phyloP scores from a whole-genome alignment of 345 rosid species.

The Atalantia buxifolia region DNA sequence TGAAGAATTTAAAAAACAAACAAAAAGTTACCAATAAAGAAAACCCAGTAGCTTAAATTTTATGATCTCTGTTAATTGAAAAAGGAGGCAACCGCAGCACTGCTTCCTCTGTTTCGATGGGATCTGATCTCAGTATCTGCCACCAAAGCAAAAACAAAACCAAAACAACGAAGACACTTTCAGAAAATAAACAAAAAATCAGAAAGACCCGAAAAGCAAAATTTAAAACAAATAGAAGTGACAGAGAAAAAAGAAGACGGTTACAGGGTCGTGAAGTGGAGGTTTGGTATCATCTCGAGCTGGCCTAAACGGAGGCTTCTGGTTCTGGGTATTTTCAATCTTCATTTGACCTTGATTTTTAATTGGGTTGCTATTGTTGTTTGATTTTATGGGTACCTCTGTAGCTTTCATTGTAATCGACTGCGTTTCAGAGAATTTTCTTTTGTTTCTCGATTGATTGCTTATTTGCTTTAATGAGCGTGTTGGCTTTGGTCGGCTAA shows the following conservation, averaged over 20 bases:
- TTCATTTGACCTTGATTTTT: constrained; percentile 1
- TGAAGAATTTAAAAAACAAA: neutral
- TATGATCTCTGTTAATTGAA: constrained; percentile 15
- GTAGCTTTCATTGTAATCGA: constrained; percentile 16
- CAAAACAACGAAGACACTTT: neutral
- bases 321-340: constrained; percentile 16
- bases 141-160: neutral
- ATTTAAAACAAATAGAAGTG: neutral
- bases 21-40: no score
- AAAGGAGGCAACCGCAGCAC: constrained; percentile 64
- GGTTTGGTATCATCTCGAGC: constrained; percentile 76
- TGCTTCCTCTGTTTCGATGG: constrained; percentile 71
- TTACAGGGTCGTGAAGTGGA: constrained; percentile 71
- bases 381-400: constrained; percentile 21
- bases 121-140: constrained; percentile 73
- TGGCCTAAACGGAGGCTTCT: constrained; percentile 57
- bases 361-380: neutral
- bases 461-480: no score
- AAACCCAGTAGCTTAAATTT: neutral
- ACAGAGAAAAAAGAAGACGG: neutral
- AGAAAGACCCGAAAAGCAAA: neutral
- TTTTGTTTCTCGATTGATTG: neutral
- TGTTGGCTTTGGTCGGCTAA: no score
- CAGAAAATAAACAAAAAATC: neutral
- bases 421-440: neutral